phyloP scores from a whole-genome alignment of 306 rosid species.

The Lathyrus sativus region DNA sequence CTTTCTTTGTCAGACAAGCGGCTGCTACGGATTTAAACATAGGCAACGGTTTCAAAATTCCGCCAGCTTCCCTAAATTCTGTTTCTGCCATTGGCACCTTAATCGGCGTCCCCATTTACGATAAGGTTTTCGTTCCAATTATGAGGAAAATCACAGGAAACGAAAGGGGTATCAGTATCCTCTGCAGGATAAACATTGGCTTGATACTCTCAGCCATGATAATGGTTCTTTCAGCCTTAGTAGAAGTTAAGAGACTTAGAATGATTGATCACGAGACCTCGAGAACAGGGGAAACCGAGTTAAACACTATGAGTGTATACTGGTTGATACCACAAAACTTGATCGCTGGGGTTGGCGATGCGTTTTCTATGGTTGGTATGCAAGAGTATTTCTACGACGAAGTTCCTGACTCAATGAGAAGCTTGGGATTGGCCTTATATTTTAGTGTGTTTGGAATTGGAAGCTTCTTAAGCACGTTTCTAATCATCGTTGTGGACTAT shows the following conservation, averaged over 20 bases:
- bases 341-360: constrained; percentile 45
- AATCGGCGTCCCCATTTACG: constrained; percentile 40
- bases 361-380: constrained; percentile 47
- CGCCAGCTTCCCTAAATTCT: constrained; percentile 49
- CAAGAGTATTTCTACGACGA: constrained; percentile 58
- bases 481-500: constrained; percentile 46
- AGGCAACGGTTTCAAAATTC: constrained; percentile 37
- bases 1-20: constrained; percentile 55
- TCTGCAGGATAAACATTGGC: constrained; percentile 50
- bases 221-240: constrained; percentile 46
- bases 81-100: constrained; percentile 38
- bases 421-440: constrained; percentile 52
- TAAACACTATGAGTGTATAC: constrained; percentile 35
- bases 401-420: constrained; percentile 57
- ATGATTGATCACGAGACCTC: not conserved
- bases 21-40: constrained; percentile 40
- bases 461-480: constrained; percentile 48
- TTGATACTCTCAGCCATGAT: constrained; percentile 25
- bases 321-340: constrained; percentile 52
- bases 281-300: not conserved
- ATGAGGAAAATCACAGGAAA: constrained; percentile 43
- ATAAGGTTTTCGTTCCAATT: constrained; percentile 42
- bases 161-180: constrained; percentile 53
- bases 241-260: constrained; percentile 46
- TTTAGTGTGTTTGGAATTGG: constrained; percentile 51